A percentile compares a stretch with the other conserved stretches of the same genome.
Evolutionary conservation across 2,329 filamentous ascomycete genomes (phyloP).

Genomic region (Dryadomyces quercus-mongolicae): DNA sequence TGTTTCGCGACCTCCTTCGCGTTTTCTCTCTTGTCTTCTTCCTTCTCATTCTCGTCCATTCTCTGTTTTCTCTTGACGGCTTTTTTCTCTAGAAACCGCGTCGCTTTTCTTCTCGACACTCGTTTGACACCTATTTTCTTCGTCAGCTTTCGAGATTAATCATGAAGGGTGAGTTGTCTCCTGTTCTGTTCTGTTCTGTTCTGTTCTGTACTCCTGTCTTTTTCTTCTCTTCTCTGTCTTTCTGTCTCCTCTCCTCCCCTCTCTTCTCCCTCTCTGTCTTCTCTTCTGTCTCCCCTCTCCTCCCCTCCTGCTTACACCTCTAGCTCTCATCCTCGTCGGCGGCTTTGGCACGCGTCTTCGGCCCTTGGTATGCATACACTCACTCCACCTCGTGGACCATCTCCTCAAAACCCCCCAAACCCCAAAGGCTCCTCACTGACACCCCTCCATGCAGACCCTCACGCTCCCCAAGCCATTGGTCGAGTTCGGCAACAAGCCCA

Average conservation of each 20-base stretch:
- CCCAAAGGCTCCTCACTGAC: slow-evolving; percentile 10
- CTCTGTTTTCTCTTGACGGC: not conserved
- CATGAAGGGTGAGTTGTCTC: too few species aligned
- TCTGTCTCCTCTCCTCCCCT: not conserved
- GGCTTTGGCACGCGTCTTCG: slow-evolving; percentile 97
- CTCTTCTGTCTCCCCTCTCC: not conserved
- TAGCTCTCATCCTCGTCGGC: slow-evolving; percentile 97
- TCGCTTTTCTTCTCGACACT: slow-evolving; percentile 4
- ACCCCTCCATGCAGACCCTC: slow-evolving; percentile 53
- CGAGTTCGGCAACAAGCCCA: slow-evolving; percentile 97
- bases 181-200: not conserved
- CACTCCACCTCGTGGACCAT: not conserved
- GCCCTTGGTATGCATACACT: slow-evolving; percentile 60
- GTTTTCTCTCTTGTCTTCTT: not conserved
- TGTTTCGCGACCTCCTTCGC: not conserved
- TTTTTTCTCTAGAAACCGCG: too few species aligned
- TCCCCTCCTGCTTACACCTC: not conserved
- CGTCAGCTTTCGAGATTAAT: too few species aligned
- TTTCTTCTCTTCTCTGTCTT: not conserved
- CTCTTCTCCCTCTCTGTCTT: not conserved
- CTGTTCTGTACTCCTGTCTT: not conserved
- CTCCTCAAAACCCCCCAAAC: too few species aligned
- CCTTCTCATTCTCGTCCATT: not conserved
- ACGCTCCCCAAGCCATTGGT: slow-evolving; percentile 95
- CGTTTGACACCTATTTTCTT: not conserved